Conservation (phyloP, 306 rosid species). For the Quillaja saponaria region DNA sequence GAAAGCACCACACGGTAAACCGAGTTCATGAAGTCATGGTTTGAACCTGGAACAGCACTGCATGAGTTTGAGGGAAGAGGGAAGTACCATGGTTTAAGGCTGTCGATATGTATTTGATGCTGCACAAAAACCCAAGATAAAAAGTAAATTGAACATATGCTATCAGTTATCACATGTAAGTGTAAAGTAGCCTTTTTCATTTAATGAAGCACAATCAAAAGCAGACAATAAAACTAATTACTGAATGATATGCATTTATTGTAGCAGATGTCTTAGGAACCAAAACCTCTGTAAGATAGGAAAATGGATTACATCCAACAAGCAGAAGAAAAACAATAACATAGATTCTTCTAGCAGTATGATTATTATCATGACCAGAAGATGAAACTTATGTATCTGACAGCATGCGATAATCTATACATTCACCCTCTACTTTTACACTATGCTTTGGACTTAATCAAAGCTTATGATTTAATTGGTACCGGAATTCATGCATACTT, state of each 20-base stretch:
- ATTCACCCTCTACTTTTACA: too few species aligned
- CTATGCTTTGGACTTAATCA: too few species aligned
- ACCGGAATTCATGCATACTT: too few species aligned
- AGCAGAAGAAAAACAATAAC: too few species aligned
- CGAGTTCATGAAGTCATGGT: constrained; percentile 74
- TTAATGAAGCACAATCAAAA: constrained; percentile 14
- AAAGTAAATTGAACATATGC: constrained; percentile 21
- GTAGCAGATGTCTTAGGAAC: constrained; percentile 17
- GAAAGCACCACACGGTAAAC: constrained; percentile 83
- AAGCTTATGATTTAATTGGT: too few species aligned
- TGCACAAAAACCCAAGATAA: constrained; percentile 43
- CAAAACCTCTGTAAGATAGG: not conserved
- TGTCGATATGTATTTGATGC: constrained; percentile 52
- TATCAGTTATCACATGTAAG: constrained; percentile 11
- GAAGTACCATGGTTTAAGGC: constrained; percentile 83
- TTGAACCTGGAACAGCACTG: constrained; percentile 75
- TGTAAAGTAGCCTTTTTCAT: constrained; percentile 8
- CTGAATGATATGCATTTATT: not conserved
- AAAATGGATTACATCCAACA: not conserved
- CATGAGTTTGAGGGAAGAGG: constrained; percentile 76
- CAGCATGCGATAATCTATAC: too few species aligned
- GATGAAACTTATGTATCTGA: too few species aligned
- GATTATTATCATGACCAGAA: too few species aligned
- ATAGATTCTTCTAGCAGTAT: too few species aligned
- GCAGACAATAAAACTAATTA: constrained; percentile 24